Conservation (phyloP, 1,284 basidiomycete genomes). For the Pyrrhoderma lamaoense region DNA sequence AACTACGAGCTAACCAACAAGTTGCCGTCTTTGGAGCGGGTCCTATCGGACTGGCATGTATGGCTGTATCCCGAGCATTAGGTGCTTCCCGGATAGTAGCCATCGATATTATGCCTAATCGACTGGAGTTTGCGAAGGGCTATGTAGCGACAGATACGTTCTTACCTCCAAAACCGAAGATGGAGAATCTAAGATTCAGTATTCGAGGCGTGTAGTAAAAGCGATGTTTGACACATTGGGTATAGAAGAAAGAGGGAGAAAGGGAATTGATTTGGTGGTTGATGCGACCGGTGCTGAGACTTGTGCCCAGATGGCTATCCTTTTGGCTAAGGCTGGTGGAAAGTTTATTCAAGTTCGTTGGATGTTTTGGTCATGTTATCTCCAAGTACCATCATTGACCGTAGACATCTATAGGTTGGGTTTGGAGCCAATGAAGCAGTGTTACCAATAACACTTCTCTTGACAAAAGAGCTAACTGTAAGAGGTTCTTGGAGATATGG, state of each 20-base stretch:
- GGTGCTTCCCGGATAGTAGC: conserved; percentile 78
- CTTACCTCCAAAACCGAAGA: conserved; percentile 54
- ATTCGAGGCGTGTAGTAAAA: conserved; percentile 61
- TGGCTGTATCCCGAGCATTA: conserved; percentile 87
- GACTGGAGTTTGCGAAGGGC: conserved; percentile 80
- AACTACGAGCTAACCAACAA: conserved; percentile 64
- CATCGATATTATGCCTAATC: conserved; percentile 76
- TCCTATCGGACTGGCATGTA: conserved; percentile 86
- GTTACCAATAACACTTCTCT: conserved; percentile 53
- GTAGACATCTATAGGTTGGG: conserved; percentile 49
- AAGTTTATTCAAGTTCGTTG: conserved; percentile 61
- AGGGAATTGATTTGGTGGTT: conserved; percentile 63
- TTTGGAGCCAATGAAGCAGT: conserved; percentile 60
- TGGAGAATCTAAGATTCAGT: conserved; percentile 63
- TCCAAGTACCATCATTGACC: conserved; percentile 13
- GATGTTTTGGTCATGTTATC: conserved; percentile 56
- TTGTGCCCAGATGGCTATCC: conserved; percentile 76
- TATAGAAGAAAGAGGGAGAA: conserved; percentile 51
- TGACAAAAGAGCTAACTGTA: conserved; percentile 72
- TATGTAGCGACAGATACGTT: conserved; percentile 85
- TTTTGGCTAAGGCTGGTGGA: conserved; percentile 66
- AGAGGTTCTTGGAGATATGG: conserved; percentile 86
- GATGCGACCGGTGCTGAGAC: conserved; percentile 88
- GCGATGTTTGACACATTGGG: conserved; percentile 49
- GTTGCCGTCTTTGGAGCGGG: conserved; percentile 85